These are phyloP conservation scores for Candida gigantensis DNA, from an alignment of 1,139 yeast genomes.

Conservation along the genomic window DNA sequence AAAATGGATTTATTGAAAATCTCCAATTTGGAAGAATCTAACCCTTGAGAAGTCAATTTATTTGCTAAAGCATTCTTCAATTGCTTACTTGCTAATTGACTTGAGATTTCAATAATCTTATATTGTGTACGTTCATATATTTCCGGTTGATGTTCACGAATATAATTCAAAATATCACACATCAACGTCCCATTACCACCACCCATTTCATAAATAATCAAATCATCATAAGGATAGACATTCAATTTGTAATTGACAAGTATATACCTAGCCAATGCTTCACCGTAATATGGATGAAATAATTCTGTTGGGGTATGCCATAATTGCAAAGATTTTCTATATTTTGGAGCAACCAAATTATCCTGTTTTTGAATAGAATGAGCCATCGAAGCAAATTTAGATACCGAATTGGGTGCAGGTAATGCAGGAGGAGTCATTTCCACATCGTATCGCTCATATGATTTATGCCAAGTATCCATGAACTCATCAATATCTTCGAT, in stretches of 20 bases:
- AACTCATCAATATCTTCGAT: constrained; percentile 70
- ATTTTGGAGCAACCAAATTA: constrained; percentile 15
- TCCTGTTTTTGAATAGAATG: constrained; percentile 26
- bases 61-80: constrained; percentile 35
- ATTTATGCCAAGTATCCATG: constrained; percentile 64
- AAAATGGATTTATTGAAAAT: constrained; percentile 75
- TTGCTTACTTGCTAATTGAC: constrained; percentile 68
- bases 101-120: constrained; percentile 75
- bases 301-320: constrained; percentile 94
- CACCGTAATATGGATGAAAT: constrained; percentile 82
- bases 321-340: constrained; percentile 54
- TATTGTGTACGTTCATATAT: constrained; percentile 69
- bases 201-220: constrained; percentile 83
- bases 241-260: constrained; percentile 68
- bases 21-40: constrained; percentile 51
- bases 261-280: constrained; percentile 75
- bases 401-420: constrained; percentile 11
- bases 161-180: constrained; percentile 72
- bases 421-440: constrained; percentile 17
- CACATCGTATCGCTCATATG: constrained; percentile 59
- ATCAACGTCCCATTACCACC: constrained; percentile 90
- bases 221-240: constrained; percentile 58
- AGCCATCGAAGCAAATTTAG: constrained; percentile 38
- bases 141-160: constrained; percentile 66
- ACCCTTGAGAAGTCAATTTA: constrained; percentile 40